Percentiles rank a stretch among this genome's conserved stretches.
Conservation (phyloP, 495 filamentous ascomycete genomes). For the Articulospora tetracladia region DNA sequence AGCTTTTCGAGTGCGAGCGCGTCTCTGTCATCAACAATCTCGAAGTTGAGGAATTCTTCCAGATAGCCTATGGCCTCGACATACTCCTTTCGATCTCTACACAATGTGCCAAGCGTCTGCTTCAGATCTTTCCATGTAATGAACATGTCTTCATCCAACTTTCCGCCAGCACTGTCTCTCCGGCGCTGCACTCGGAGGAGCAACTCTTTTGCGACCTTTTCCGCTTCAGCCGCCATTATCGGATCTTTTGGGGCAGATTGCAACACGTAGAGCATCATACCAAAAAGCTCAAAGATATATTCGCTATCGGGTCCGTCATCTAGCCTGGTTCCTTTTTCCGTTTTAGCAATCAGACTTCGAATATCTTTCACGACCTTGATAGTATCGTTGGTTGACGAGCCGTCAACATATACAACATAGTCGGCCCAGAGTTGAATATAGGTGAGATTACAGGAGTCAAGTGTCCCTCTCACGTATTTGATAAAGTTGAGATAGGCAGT, state of each 20-base stretch:
- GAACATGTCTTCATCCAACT: not conserved
- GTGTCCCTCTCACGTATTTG: too few relatives aligned
- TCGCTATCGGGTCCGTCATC: not conserved
- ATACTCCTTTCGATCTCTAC: not conserved
- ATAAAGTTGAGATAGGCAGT: too few relatives aligned
- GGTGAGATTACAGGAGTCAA: too few relatives aligned
- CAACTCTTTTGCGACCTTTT: not conserved
- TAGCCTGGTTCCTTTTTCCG: not conserved
- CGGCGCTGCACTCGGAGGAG: not conserved
- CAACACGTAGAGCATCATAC: not conserved
- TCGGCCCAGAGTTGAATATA: too few relatives aligned
- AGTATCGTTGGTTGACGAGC: too few relatives aligned
- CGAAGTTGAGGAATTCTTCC: not conserved
- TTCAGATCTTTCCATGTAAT: constrained; percentile 3
- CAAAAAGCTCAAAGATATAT: not conserved
- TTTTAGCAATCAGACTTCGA: too few relatives aligned
- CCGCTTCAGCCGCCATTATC: not conserved
- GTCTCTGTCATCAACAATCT: not conserved
- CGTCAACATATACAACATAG: too few relatives aligned
- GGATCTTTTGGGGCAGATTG: too few relatives aligned
- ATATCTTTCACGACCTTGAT: too few relatives aligned
- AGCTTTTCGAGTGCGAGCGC: not conserved
- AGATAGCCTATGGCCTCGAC: not conserved
- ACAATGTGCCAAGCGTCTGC: not conserved
- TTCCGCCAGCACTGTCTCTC: not conserved